A percentile compares a stretch with the other conserved stretches of the same genome.
These are phyloP conservation scores for Trichaptum fuscoviolaceum DNA, from an alignment of 768 basidiomycete genomes.

Conservation along the genomic window DNA sequence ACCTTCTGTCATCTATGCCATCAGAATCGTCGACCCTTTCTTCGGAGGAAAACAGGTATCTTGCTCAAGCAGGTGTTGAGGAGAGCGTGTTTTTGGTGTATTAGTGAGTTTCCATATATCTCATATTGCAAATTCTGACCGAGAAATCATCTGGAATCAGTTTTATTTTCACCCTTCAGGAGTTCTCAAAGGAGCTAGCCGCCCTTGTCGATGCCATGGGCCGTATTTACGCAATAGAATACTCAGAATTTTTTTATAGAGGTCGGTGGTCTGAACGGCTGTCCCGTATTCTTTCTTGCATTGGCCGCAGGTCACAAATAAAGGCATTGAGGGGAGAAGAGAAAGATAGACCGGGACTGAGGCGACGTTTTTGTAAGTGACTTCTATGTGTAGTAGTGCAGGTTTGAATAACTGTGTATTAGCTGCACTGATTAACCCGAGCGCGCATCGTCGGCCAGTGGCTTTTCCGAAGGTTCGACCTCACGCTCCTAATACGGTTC, in stretches of 20 bases:
- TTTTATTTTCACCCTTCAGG: constrained; percentile 95
- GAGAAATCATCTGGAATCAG: constrained; percentile 32
- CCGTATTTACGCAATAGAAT: constrained; percentile 67
- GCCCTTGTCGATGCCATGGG: constrained; percentile 81
- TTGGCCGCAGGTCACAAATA: constrained; percentile 3
- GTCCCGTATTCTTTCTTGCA: constrained; percentile 14
- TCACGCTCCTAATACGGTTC: constrained; percentile 82
- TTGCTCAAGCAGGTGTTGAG: constrained; percentile 46
- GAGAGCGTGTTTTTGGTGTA: constrained; percentile 88
- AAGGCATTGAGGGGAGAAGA: background rate
- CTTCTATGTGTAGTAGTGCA: background rate
- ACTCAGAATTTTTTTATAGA: constrained; percentile 30
- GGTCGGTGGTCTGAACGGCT: constrained; percentile 37
- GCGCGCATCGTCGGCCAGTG: constrained; percentile 38
- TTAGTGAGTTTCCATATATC: constrained; percentile 51
- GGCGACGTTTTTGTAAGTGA: constrained; percentile 40
- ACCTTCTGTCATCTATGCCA: constrained; percentile 19
- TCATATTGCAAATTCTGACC: background rate
- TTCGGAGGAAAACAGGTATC: constrained; percentile 30
- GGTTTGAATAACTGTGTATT: background rate
- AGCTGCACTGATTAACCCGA: constrained; percentile 52
- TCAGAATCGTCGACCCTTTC: constrained; percentile 19
- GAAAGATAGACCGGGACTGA: constrained; percentile 19
- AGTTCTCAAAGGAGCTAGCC: constrained; percentile 81
- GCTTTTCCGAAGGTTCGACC: constrained; percentile 78